Evolutionary conservation across 2,329 filamentous ascomycete genomes (phyloP).

Genomic region (Fusarium heterosporum): DNA sequence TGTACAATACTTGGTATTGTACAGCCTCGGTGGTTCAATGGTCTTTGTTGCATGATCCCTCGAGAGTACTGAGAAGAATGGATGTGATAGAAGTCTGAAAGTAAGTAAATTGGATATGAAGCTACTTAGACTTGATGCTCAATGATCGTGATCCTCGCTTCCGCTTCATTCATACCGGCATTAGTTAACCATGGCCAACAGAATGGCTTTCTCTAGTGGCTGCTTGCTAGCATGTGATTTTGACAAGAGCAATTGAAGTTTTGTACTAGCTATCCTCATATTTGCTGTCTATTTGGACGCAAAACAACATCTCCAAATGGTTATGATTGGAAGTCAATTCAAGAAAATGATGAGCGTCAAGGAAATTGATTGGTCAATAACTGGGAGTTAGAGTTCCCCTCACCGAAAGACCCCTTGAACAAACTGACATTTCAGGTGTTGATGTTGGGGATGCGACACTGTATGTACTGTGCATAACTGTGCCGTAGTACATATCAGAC

Average conservation of each 20-base stretch:
- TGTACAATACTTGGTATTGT: background rate
- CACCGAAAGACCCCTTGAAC: conserved; percentile 14
- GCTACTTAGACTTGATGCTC: background rate
- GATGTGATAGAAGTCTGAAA: background rate
- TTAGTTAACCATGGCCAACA: background rate
- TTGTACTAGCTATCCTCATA: background rate
- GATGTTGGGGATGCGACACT: background rate
- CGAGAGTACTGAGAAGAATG: too few species aligned
- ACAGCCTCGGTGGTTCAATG: too few species aligned
- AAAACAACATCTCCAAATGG: background rate
- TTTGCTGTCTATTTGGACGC: background rate
- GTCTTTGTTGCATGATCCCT: too few species aligned
- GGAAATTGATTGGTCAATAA: conserved; percentile 21
- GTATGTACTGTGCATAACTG: conserved; percentile 9
- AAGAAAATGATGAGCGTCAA: conserved; percentile 8
- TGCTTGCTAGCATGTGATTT: background rate
- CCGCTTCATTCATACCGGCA: background rate
- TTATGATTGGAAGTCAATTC: conserved; percentile 6
- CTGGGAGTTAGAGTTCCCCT: conserved; percentile 7
- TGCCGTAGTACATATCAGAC: too few species aligned
- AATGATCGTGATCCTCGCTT: background rate
- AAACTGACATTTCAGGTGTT: background rate
- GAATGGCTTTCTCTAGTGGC: background rate
- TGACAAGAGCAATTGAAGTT: background rate
- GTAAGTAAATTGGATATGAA: background rate